Evolutionary conservation across 768 basidiomycete genomes (phyloP), one percentile per base, ranked within the genome.

Genomic region (Obba rivulosa): DNA sequence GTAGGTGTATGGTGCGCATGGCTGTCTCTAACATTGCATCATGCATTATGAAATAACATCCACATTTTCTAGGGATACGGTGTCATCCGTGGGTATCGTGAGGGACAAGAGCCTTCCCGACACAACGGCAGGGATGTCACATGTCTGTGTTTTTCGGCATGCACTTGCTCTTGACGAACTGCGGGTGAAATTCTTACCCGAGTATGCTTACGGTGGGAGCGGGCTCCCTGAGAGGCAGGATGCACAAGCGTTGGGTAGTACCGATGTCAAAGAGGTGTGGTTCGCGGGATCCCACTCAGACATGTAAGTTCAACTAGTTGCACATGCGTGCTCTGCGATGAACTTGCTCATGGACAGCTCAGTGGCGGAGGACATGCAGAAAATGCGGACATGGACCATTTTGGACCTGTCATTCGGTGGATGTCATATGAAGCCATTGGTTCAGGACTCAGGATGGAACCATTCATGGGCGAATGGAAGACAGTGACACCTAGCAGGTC

Each of bases 1-100:
- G 36, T 68, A 0, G 67, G 67, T 0, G 65, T 57, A n/a, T 69
- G 68, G 67, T 69, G 38, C 31, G 36, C 38, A 22, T 7, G 22
- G 13, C 28, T n/a, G n/a, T n/a, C 28, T 31, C 28, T 31, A 5
- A 31, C 36, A 4, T 41, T 40, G 18, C 38, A 40, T 18, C n/a
- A 28, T 40, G n/a, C 25, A 17, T 25, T 36, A 14, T 13, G 28
- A 13, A 13, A 11, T 20, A 36, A 13, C 9, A n/a, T 16, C 21
- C 18, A 17, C 17, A 8, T 18, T 18, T 24, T 5, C 24, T 18
- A 57, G 56, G 56, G 57, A 58, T 42, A 57, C 57, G 8, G 57
- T 58, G 8, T 54, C 56, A 24, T 59, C 57, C 16, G 53, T 59
- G 2, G 57, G 57, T 2, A 2, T 59, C 13, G 1, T 57, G 16